Conservation (phyloP, 2,329 filamentous ascomycete species). For the Aspergillus eucalypticola region DNA sequence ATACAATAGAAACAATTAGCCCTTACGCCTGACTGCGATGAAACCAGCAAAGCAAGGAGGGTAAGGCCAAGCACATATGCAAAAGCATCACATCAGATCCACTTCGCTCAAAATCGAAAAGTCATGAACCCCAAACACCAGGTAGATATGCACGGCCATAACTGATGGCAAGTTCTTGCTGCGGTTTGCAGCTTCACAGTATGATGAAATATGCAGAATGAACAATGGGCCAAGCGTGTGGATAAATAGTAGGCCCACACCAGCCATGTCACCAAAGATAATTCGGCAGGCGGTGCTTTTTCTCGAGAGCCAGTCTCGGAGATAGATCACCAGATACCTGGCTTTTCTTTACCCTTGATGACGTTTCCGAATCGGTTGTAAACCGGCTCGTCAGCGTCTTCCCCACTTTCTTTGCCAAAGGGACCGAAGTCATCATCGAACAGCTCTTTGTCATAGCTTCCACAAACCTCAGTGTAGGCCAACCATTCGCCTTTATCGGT, state of each 20-base stretch:
- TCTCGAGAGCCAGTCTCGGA: conserved; percentile 7
- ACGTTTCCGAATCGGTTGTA: conserved; percentile 43
- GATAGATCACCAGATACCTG: not conserved
- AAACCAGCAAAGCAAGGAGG: conserved; percentile 1
- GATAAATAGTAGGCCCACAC: not conserved
- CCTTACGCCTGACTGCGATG: not conserved
- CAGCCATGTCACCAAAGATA: not conserved
- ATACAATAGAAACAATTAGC: not conserved
- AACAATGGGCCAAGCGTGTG: not conserved
- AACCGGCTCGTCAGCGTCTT: conserved; percentile 31
- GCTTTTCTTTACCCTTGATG: conserved; percentile 35
- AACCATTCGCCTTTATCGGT: conserved; percentile 53
- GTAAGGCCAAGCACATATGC: not conserved
- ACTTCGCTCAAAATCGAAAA: conserved; percentile 1
- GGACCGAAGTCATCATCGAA: conserved; percentile 51
- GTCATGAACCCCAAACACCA: not conserved
- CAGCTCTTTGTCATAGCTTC: conserved; percentile 45
- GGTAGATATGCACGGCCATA: conserved; percentile 3
- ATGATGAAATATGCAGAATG: conserved; percentile 14
- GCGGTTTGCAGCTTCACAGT: not conserved
- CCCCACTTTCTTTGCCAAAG: conserved; percentile 41
- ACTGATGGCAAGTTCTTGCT: not conserved
- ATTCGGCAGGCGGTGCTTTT: not conserved
- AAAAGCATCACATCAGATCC: not conserved
- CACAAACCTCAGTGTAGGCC: conserved; percentile 51